Conservation (phyloP, 805 yeast genomes). For the Ogataea ganodermae region DNA sequence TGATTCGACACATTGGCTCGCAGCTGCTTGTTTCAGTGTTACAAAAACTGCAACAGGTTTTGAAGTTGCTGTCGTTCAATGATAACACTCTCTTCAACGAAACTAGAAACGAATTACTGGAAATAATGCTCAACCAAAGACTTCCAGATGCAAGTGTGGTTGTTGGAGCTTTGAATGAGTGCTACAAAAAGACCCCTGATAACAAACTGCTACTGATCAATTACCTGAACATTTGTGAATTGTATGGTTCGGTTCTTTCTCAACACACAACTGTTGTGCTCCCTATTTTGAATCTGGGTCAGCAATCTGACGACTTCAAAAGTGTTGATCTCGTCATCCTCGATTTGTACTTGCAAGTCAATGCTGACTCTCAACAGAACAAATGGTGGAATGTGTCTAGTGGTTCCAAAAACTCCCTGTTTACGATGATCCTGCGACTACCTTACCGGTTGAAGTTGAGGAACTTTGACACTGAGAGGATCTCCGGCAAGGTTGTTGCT, state of each 20-base stretch:
- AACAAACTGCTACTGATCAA: conserved; percentile 52
- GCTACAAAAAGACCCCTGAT: conserved; percentile 36
- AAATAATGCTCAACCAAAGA: conserved; percentile 23
- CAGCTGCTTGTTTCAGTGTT: conserved; percentile 59
- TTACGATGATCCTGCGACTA: conserved; percentile 63
- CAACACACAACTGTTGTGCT: conserved; percentile 22
- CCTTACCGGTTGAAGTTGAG: conserved; percentile 31
- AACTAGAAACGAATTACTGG: conserved; percentile 25
- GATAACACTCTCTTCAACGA: conserved; percentile 16
- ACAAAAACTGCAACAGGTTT: conserved; percentile 50
- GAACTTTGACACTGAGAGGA: conserved; percentile 13
- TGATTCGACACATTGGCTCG: conserved; percentile 64
- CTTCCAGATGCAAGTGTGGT: conserved; percentile 56
- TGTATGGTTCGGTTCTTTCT: conserved; percentile 25
- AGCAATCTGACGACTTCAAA: conserved; percentile 35
- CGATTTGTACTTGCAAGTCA: conserved; percentile 62
- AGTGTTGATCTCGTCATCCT: conserved; percentile 60
- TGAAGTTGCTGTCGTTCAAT: conserved; percentile 25
- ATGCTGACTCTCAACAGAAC: conserved; percentile 45
- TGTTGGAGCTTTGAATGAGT: conserved; percentile 45
- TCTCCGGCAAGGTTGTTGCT: conserved; percentile 45
- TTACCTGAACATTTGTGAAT: conserved; percentile 41
- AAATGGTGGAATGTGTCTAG: conserved; percentile 77
- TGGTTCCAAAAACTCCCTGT: conserved; percentile 54
- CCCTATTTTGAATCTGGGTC: conserved; percentile 29